Percentiles rank a stretch among this genome's conserved stretches.
phyloP scores from a whole-genome alignment of 805 yeast species.

The Saturnispora galanensis region DNA sequence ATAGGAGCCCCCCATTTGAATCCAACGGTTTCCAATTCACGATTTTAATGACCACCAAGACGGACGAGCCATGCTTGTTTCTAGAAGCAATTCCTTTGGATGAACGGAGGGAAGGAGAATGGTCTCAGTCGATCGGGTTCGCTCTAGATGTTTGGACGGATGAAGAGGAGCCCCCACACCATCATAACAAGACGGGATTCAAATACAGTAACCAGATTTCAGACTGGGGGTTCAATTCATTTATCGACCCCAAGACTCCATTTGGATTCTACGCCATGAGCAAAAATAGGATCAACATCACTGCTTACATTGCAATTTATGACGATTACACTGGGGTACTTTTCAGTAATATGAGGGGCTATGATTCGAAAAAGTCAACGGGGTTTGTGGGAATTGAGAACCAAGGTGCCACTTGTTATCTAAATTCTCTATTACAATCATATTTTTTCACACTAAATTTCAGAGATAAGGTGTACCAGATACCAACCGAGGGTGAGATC shows the following conservation, averaged over 20 bases:
- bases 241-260: constrained; percentile 47
- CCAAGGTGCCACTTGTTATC: constrained; percentile 97
- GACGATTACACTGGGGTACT: constrained; percentile 90
- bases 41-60: constrained; percentile 66
- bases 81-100: constrained; percentile 57
- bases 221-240: constrained; percentile 94
- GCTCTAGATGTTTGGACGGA: constrained; percentile 68
- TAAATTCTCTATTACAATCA: constrained; percentile 86
- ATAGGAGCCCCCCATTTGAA: constrained; percentile 34
- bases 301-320: constrained; percentile 67
- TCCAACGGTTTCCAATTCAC: constrained; percentile 54
- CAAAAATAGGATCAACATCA: constrained; percentile 53
- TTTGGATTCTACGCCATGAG: constrained; percentile 23
- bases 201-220: constrained; percentile 66
- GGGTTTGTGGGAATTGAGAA: constrained; percentile 90
- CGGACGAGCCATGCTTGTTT: constrained; percentile 54
- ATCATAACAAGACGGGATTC: constrained; percentile 60
- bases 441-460: constrained; percentile 78
- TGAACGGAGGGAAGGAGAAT: constrained; percentile 31
- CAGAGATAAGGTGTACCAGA: constrained; percentile 77
- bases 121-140: constrained; percentile 92
- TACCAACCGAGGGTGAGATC: constrained; percentile 62
- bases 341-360: constrained; percentile 81
- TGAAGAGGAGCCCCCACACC: constrained; percentile 54
- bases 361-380: constrained; percentile 78